Evolutionary conservation across 2,329 filamentous ascomycete genomes (phyloP), one percentile per base, ranked within the genome.

Genomic region (Fusarium sp.): DNA sequence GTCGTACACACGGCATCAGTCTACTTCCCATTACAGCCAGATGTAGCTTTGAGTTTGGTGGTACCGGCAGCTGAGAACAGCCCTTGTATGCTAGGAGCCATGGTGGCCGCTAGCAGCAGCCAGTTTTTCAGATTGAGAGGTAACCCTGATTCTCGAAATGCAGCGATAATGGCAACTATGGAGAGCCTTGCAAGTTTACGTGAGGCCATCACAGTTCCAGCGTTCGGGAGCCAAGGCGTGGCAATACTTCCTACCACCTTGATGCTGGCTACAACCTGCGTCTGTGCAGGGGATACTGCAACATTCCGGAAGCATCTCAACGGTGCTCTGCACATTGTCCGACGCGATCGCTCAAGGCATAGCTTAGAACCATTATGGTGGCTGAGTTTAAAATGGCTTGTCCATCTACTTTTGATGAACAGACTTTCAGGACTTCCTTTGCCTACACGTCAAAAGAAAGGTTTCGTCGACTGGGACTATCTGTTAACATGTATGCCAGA

Each of bases 221-320:
- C 5, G 2, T 48, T 50, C 1, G 42, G 51, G 1, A 22, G 26
- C 4, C 10, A 53, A 13, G 54, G 26, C 0, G 46, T 51, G 7
- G 20, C 55, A 4, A 42, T 65, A 42, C 36, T 63, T 38, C 39
- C 50, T 2, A 52, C 58, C 3, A 48, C 57, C 2, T 38, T 64
- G 5, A 64, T 64, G 50, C 33, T 64, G 14, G 58, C 61, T 9
- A 64, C 58, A 7, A 64, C 57, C 1, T 64, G 58, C 6, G 49
- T 64, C 7, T 64, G 61, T 18, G 61, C 49, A 0, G 50, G 50
- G 4, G 61, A 64, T 14, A 64, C 58, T 1, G 22, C 18, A 1
- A 56, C 58, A 0, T 64, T 56, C 28, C 44, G 61, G 11, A 55
- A 57, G 10, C 57, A 64, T 7, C 49, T 64, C 0, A 48, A 61